Base-by-base conservation (phyloP, 306 rosid species). In the Boehmeria nivea region DNA sequence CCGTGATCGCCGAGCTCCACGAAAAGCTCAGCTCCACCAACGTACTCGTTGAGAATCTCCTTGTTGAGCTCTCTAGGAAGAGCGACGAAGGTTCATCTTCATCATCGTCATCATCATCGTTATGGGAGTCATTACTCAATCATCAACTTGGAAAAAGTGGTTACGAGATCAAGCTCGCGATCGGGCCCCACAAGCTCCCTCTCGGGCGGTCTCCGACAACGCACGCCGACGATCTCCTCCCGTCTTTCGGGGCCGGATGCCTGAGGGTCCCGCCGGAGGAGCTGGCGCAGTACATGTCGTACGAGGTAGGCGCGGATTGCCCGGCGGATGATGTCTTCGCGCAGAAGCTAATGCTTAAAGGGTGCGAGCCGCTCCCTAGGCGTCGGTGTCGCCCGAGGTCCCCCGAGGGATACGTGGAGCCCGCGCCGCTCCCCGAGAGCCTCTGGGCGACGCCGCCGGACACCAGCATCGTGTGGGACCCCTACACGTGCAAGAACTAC, bases 301-400 rank as follows among this genome's bases (percentile, higher is more conserved):
- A 81, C 28, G 69, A 76, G 12, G 52, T 70, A 55, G 83, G 83
- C 51, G 78, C 70, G 3, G 76, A 73, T 22, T 81, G 80, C 20
- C 83, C 70, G 31, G 34, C 28, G 10, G 83, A 76, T 57, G 80
- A 76, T 57, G 71, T 31, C 3, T 57, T 72, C 34, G 62, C 75
- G 18, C 50, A 76, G 60, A 62, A 43, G 15, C 83, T 81, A 46
- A 48, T 73, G 56, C 71, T 76, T 18, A 73, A 67, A 67, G 80
- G 83, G 37, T 81, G 86, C 26, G 78, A 81, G 21, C 86, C 83
- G 0, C 68, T 81, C 21, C 86, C 86, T 40, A 70, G 76, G 38
- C 46, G 80, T 38, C 64, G 83, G 62, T 81, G 83, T 47, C 80
- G 12, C 48, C 66, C 86, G 5, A 76, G 64, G 67, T 60, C 78